phyloP scores from a whole-genome alignment of 2,329 filamentous ascomycete species.

The Akanthomyces dipterigenus region DNA sequence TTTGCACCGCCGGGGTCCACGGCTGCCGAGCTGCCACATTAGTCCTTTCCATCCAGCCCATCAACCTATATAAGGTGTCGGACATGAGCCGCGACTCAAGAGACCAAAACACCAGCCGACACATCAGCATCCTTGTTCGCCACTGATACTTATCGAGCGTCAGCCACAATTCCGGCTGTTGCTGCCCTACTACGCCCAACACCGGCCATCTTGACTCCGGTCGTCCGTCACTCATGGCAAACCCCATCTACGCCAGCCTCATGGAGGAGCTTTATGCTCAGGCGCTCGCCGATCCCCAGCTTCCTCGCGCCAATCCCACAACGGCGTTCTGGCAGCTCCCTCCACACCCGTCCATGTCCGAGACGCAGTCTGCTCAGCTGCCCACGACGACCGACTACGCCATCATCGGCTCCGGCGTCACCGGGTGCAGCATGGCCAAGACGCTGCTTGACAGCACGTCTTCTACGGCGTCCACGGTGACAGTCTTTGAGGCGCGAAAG shows the following conservation, averaged over 20 bases:
- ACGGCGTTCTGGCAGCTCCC: constrained; percentile 22
- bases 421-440: constrained; percentile 22
- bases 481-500: constrained; percentile 22
- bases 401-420: constrained; percentile 26
- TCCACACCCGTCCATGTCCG: constrained; percentile 18
- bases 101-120: not conserved
- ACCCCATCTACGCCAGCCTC: not conserved
- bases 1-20: not conserved
- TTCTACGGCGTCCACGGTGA: constrained; percentile 11
- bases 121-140: not conserved
- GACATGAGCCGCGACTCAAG: not conserved
- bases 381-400: constrained; percentile 18
- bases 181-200: not conserved
- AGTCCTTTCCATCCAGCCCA: not conserved
- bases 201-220: not conserved
- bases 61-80: not conserved
- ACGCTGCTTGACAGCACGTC: constrained; percentile 14
- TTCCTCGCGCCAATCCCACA: constrained; percentile 20
- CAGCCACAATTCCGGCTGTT: not conserved
- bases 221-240: not conserved
- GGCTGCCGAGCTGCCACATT: not conserved
- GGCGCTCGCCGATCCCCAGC: constrained; percentile 16
- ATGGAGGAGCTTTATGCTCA: constrained; percentile 2
- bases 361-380: constrained; percentile 18
- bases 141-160: not conserved